Evolutionary conservation across 257 asterid species (phyloP).

Genomic region (Verbena officinalis): DNA sequence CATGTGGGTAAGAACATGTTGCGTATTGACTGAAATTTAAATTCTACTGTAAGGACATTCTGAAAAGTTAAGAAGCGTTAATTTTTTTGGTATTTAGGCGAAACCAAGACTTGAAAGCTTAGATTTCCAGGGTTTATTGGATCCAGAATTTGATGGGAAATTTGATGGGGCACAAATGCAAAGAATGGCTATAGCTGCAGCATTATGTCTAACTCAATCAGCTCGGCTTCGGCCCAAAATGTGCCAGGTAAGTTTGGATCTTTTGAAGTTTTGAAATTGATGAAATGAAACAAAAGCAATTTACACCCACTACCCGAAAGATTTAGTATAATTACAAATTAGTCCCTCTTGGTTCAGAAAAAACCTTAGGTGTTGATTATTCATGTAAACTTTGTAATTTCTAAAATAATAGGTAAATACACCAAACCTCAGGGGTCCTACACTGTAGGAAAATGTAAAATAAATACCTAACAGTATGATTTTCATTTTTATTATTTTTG

Average conservation of each 20-base stretch:
- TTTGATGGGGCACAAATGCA: conserved; percentile 59
- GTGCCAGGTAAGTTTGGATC: conserved; percentile 53
- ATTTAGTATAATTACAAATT: too few species aligned
- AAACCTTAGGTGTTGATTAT: too few species aligned
- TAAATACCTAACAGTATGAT: too few species aligned
- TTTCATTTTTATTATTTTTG: not conserved
- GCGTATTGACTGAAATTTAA: not conserved
- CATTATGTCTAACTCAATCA: conserved; percentile 80
- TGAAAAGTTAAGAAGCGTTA: not conserved
- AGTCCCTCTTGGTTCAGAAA: too few species aligned
- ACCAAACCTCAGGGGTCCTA: too few species aligned
- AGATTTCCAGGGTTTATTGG: conserved; percentile 63
- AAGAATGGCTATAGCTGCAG: conserved; percentile 76
- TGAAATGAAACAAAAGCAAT: not conserved
- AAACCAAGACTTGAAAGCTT: conserved; percentile 70
- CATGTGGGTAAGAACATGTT: conserved; percentile 76
- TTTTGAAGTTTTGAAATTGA: conserved; percentile 2
- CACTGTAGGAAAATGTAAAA: too few species aligned
- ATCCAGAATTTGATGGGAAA: conserved; percentile 53
- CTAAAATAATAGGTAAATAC: too few species aligned
- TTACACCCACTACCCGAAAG: too few species aligned
- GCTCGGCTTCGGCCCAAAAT: conserved; percentile 84
- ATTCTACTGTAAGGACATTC: not conserved
- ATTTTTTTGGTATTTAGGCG: conserved; percentile 48
- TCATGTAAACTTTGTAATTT: too few species aligned